These are phyloP conservation scores for Kwoniella dejecticola DNA, from an alignment of 768 basidiomycete species.

Conservation along the genomic window DNA sequence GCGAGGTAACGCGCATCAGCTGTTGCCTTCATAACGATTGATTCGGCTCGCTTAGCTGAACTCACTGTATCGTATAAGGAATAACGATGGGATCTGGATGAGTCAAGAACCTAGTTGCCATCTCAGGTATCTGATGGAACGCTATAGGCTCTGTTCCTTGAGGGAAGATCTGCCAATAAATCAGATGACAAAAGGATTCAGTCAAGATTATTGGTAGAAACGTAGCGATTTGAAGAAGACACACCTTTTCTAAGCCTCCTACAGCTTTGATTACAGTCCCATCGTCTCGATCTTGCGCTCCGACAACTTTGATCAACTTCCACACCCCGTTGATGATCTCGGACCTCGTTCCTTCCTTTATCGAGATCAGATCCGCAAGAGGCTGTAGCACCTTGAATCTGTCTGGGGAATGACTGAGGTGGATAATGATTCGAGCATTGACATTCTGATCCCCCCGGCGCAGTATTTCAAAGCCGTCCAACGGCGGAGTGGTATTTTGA, in stretches of 20 bases:
- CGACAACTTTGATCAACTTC: conserved; percentile 92
- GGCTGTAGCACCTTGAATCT: conserved; percentile 78
- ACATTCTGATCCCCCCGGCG: conserved; percentile 78
- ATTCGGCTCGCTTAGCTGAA: neutral
- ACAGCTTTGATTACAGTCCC: conserved; percentile 44
- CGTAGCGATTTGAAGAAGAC: too few relatives aligned
- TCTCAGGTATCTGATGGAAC: conserved; percentile 80
- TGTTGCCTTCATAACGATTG: neutral
- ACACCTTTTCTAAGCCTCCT: conserved; percentile 52
- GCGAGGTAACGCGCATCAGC: neutral
- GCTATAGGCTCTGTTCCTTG: conserved; percentile 56
- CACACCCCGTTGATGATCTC: conserved; percentile 81
- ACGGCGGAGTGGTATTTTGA: conserved; percentile 56
- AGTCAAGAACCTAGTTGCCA: conserved; percentile 75
- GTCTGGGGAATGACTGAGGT: conserved; percentile 83
- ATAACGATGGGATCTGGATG: conserved; percentile 79
- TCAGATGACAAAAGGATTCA: conserved; percentile 8
- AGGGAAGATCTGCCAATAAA: conserved; percentile 37
- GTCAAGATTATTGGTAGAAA: neutral
- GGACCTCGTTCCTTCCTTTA: conserved; percentile 80
- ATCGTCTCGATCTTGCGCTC: conserved; percentile 61
- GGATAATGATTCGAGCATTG: conserved; percentile 77
- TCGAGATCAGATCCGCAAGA: conserved; percentile 65
- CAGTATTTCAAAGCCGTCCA: conserved; percentile 84
- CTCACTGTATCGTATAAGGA: conserved; percentile 62